Base-by-base conservation (phyloP, 148 eudicot species). In the Euryodendron excelsum region DNA sequence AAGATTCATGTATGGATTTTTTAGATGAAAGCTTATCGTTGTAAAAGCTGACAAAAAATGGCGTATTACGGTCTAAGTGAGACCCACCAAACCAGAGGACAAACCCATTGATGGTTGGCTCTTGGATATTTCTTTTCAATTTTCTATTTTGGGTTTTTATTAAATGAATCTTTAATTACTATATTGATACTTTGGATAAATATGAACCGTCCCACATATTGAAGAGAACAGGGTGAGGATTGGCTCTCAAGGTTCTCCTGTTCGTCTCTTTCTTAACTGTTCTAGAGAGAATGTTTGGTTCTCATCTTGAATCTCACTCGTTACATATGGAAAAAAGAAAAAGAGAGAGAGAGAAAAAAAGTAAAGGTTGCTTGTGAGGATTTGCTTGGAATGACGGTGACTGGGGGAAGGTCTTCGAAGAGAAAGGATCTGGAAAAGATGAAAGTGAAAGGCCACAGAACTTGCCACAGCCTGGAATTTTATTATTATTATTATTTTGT, bases 81-180 rank as follows among this genome's bases (percentile, higher is more conserved):
- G 31, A 45, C 73, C 82, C 62, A 74, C 73, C 52, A 3, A 64
- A 39, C n/a, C n/a, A n/a, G n/a, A n/a, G n/a, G 73, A 73, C 21
- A 64, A 28, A 59, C 69, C 77, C 65, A 34, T 50, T 17, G 33
- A 48, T 47, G 7, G 30, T n/a, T n/a, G 52, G 55, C 70, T 66
- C 5, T 37, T 36, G 14, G 17, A 36, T 34, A 36, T 68, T 68
- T 45, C 11, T 68, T 41, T 41, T 4, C 52, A 37, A 21, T 5
- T 66, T 33, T 36, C 45, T 36, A 17, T 15, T 53, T 31, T 3
- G 45, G 18, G n/a, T n/a, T n/a, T n/a, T 15, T 58, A 4, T 59
- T 58, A 25, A 34, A 13, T 58, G 62, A n/a, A 15, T 5, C 65
- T 27, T 60, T 41, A 27, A 28, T 41, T 28, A 60, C 17, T 37